These are phyloP conservation scores for Paraphoma sp. DNA, from an alignment of 2,329 filamentous ascomycete genomes.

Conservation along the genomic window DNA sequence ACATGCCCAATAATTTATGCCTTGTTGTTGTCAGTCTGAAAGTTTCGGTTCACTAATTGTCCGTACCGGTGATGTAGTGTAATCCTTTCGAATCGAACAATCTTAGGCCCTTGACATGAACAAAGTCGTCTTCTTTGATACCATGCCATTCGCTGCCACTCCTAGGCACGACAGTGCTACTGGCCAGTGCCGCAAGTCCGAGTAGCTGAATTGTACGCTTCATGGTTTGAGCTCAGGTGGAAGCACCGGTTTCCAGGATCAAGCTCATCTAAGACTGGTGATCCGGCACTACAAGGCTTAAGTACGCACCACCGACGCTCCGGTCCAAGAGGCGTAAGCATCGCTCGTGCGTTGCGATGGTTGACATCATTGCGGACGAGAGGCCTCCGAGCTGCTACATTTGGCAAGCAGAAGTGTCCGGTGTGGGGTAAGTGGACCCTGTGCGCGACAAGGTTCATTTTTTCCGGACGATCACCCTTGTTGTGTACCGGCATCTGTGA, in stretches of 20 bases:
- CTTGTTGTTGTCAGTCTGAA: background rate
- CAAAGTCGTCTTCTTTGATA: slow-evolving; percentile 42
- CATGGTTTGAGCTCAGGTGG: background rate
- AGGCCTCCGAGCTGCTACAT: slow-evolving; percentile 15
- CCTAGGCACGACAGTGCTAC: slow-evolving; percentile 10
- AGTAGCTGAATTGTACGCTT: slow-evolving; percentile 21
- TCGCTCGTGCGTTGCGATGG: background rate
- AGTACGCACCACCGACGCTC: slow-evolving; percentile 10
- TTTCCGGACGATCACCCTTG: slow-evolving; percentile 3
- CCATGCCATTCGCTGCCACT: slow-evolving; percentile 10
- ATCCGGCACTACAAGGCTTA: slow-evolving; percentile 4
- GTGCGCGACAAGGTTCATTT: slow-evolving; percentile 3
- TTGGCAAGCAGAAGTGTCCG: slow-evolving; percentile 14
- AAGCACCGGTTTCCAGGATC: background rate
- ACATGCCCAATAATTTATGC: slow-evolving; percentile 49
- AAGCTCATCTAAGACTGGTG: background rate
- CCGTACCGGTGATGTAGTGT: slow-evolving; percentile 44
- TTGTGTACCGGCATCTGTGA: background rate
- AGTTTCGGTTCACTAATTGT: background rate
- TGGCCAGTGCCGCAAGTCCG: slow-evolving; percentile 18
- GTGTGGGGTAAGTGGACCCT: slow-evolving; percentile 15
- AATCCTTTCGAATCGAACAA: slow-evolving; percentile 43
- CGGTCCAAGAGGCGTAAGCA: background rate
- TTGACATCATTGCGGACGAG: slow-evolving; percentile 21
- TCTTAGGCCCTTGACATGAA: slow-evolving; percentile 42